A percentile compares a stretch with the other conserved stretches of the same genome.
Evolutionary conservation across 164 flowering plant species (phyloP).

Genomic region (Vitis labrusca): DNA sequence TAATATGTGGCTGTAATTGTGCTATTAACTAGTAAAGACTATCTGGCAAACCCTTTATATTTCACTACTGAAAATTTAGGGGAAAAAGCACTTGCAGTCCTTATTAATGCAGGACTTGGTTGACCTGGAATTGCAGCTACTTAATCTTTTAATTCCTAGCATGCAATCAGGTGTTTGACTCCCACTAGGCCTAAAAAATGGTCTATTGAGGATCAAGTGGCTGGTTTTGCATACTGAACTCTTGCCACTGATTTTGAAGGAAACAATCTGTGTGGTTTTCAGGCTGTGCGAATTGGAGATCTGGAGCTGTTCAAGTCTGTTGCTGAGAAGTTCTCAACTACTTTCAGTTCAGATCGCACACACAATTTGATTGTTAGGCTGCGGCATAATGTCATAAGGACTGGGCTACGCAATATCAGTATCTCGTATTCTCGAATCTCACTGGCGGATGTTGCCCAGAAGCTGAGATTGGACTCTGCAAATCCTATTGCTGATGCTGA

Average conservation of each 20-base stretch:
- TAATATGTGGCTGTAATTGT: too few species aligned
- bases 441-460: slow-evolving; percentile 75
- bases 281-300: slow-evolving; percentile 98
- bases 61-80: too few species aligned
- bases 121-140: too few species aligned
- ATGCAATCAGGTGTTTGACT: neutral
- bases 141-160: too few species aligned
- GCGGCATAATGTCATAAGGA: slow-evolving; percentile 90
- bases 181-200: neutral
- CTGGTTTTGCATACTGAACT: neutral
- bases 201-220: neutral
- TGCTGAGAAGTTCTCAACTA: slow-evolving; percentile 67
- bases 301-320: slow-evolving; percentile 74
- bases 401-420: slow-evolving; percentile 89
- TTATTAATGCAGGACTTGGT: too few species aligned
- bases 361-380: slow-evolving; percentile 87
- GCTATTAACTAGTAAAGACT: too few species aligned
- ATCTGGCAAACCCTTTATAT: too few species aligned
- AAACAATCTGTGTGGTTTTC: slow-evolving; percentile 15
- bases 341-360: slow-evolving; percentile 73
- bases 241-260: neutral
- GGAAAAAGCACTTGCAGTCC: too few species aligned
- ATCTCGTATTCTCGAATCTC: slow-evolving; percentile 93
- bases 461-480: slow-evolving; percentile 72
- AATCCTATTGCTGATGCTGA: slow-evolving; percentile 94